These are phyloP conservation scores for Paraphaeosphaeria sporulosa DNA, from an alignment of 2,329 filamentous ascomycete species.

Conservation along the genomic window DNA sequence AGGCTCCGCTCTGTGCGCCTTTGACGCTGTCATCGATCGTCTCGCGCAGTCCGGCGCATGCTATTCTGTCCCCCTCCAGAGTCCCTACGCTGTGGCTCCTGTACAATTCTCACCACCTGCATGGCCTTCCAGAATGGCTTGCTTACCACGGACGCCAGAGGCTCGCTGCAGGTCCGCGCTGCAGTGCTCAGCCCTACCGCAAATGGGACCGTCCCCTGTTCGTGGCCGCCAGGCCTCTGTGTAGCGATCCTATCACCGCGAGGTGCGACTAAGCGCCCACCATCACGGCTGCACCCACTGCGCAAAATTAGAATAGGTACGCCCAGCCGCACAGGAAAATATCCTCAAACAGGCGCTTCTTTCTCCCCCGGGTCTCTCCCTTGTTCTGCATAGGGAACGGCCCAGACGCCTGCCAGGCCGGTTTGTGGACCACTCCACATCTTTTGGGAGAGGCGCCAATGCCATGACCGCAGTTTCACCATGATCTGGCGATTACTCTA, in stretches of 20 bases:
- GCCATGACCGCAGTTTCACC: conserved; percentile 31
- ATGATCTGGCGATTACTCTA: conserved; percentile 51
- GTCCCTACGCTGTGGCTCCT: conserved; percentile 2
- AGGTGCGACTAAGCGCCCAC: conserved; percentile 30
- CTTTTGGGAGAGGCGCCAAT: conserved; percentile 40
- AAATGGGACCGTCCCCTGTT: conserved; percentile 33
- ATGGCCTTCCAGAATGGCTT: conserved; percentile 14
- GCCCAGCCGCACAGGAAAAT: conserved; percentile 31
- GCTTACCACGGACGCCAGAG: conserved; percentile 14
- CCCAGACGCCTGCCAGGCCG: conserved; percentile 37
- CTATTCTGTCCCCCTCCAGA: background rate
- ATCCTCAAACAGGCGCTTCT: conserved; percentile 49
- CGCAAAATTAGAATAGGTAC: conserved; percentile 48
- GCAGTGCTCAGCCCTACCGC: conserved; percentile 40
- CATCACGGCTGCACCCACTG: conserved; percentile 29
- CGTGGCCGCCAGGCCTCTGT: conserved; percentile 34
- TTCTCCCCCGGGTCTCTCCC: conserved; percentile 30
- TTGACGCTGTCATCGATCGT: background rate
- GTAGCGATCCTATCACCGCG: conserved; percentile 37
- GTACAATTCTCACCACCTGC: conserved; percentile 4
- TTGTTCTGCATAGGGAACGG: conserved; percentile 34
- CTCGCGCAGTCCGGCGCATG: background rate
- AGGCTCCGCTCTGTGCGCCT: background rate
- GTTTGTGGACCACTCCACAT: conserved; percentile 33
- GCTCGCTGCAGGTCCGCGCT: conserved; percentile 30